Percentiles rank a stretch among this genome's conserved stretches.
These are phyloP conservation scores for Saccharomyces hybrid DNA, from an alignment of 1,139 yeast genomes.

Conservation along the genomic window DNA sequence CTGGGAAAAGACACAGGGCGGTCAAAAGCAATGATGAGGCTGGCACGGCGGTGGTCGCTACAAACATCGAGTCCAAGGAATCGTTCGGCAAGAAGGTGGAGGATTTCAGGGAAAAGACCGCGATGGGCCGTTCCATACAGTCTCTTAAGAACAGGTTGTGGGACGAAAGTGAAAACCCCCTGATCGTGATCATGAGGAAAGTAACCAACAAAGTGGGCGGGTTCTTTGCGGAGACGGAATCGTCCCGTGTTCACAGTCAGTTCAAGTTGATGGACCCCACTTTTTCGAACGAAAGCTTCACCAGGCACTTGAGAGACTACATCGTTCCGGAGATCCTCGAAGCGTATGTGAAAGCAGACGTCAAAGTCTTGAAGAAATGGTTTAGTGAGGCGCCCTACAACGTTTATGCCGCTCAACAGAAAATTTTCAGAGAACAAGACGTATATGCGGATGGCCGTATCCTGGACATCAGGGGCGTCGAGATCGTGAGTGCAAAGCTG, in stretches of 20 bases:
- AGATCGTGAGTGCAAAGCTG: slow-evolving; percentile 79
- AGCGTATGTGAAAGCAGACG: slow-evolving; percentile 92
- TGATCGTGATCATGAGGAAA: slow-evolving; percentile 74
- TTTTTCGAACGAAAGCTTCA: slow-evolving; percentile 74
- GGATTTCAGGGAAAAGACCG: slow-evolving; percentile 57
- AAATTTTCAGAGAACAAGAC: slow-evolving; percentile 88
- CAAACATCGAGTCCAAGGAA: slow-evolving; percentile 71
- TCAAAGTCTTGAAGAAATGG: slow-evolving; percentile 77
- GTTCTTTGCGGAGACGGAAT: slow-evolving; percentile 92
- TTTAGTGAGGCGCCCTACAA: slow-evolving; percentile 94
- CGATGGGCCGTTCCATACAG: slow-evolving; percentile 60
- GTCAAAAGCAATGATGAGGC: slow-evolving; percentile 81
- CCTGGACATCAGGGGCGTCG: slow-evolving; percentile 92
- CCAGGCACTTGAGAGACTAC: slow-evolving; percentile 79
- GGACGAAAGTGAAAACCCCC: slow-evolving; percentile 95
- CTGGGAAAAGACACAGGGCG: slow-evolving; percentile 55
- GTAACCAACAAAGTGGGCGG: slow-evolving; percentile 76
- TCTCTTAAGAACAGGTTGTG: slow-evolving; percentile 60
- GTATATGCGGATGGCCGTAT: slow-evolving; percentile 86
- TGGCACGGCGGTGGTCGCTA: slow-evolving; percentile 74
- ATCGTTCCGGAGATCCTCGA: slow-evolving; percentile 93
- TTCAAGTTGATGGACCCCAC: slow-evolving; percentile 87
- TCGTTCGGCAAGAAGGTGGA: slow-evolving; percentile 64
- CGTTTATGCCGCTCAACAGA: slow-evolving; percentile 90
- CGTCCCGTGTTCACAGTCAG: slow-evolving; percentile 80